These are phyloP conservation scores for Colletotrichum spinosum DNA, from an alignment of 2,329 filamentous ascomycete genomes.

Conservation along the genomic window DNA sequence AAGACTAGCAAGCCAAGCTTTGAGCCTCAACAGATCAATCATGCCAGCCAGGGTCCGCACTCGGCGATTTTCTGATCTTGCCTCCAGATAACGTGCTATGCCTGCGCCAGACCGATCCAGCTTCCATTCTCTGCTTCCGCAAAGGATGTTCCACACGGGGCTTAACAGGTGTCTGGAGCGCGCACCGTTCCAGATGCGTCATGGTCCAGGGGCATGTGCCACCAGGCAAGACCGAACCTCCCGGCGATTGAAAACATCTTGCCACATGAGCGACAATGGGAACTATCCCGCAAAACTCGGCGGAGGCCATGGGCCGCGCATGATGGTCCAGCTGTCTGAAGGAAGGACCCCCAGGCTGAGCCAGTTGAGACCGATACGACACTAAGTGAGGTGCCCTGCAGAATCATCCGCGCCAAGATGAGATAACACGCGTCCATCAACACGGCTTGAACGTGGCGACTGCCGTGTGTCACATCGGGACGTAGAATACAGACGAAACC, in stretches of 20 bases:
- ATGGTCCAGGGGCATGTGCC: slow-evolving; percentile 28
- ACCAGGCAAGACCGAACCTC: neutral
- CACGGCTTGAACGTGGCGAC: slow-evolving; percentile 10
- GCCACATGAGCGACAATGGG: neutral
- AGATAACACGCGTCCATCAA: slow-evolving; percentile 24
- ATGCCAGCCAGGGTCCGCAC: slow-evolving; percentile 14
- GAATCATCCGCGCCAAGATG: slow-evolving; percentile 15
- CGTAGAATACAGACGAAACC: slow-evolving; percentile 33
- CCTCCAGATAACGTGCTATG: slow-evolving; percentile 16
- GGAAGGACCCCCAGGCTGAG: slow-evolving; percentile 15
- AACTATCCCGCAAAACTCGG: too few relatives aligned
- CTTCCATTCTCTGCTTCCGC: slow-evolving; percentile 21
- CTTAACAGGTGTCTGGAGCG: slow-evolving; percentile 28
- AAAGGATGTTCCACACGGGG: slow-evolving; percentile 7
- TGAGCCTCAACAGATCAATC: slow-evolving; percentile 30
- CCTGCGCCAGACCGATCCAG: slow-evolving; percentile 19
- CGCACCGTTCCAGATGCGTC: slow-evolving; percentile 26
- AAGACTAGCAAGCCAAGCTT: slow-evolving; percentile 29
- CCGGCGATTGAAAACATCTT: slow-evolving; percentile 4
- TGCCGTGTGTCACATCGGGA: slow-evolving; percentile 19
- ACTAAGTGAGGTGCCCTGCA: slow-evolving; percentile 18
- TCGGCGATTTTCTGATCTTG: slow-evolving; percentile 9
- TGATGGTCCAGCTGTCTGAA: slow-evolving; percentile 32
- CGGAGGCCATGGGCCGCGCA: slow-evolving; percentile 4
- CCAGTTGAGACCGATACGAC: slow-evolving; percentile 23